A percentile compares a stretch with the other conserved stretches of the same genome.
phyloP scores from a whole-genome alignment of 1,139 yeast species.

The Blastobotrys proliferans region DNA sequence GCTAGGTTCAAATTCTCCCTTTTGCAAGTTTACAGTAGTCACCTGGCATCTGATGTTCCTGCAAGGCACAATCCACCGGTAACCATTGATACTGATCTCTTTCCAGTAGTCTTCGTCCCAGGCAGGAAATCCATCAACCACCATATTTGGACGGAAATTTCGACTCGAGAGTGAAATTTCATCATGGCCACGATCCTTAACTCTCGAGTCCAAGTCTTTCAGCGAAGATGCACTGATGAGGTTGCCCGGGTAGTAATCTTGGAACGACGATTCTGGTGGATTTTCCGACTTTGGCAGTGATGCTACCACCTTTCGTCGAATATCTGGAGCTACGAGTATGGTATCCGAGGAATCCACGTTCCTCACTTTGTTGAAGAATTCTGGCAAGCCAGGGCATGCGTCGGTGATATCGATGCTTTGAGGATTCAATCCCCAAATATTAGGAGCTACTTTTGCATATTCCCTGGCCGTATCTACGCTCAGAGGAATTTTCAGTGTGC shows the following conservation, averaged over 20 bases:
- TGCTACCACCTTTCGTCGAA: constrained; percentile 37
- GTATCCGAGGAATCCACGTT: constrained; percentile 17
- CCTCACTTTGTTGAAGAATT: constrained; percentile 16
- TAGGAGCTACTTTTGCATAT: constrained; percentile 8
- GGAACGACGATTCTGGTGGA: constrained; percentile 34
- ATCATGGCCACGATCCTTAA: constrained; percentile 21
- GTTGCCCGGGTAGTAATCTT: constrained; percentile 44
- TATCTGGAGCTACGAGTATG: constrained; percentile 31
- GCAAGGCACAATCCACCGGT: constrained; percentile 31
- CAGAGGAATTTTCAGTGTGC: constrained; percentile 23
- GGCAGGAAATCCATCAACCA: constrained; percentile 34
- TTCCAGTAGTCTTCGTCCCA: constrained; percentile 42
- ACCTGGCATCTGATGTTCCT: constrained; percentile 40
- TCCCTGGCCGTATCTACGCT: constrained; percentile 15
- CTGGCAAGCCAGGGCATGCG: constrained; percentile 16
- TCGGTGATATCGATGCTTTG: constrained; percentile 16
- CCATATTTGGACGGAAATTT: constrained; percentile 42
- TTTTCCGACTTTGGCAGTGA: neutral
- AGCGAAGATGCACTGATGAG: constrained; percentile 37
- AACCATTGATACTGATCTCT: constrained; percentile 30
- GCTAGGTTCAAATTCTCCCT: constrained; percentile 36
- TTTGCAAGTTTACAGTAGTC: constrained; percentile 37
- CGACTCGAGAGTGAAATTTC: constrained; percentile 24
- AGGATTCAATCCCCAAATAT: constrained; percentile 20
- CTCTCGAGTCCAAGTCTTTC: constrained; percentile 30